Conservation (phyloP, 2,329 filamentous ascomycete species). For the Myriangium duriaei region DNA sequence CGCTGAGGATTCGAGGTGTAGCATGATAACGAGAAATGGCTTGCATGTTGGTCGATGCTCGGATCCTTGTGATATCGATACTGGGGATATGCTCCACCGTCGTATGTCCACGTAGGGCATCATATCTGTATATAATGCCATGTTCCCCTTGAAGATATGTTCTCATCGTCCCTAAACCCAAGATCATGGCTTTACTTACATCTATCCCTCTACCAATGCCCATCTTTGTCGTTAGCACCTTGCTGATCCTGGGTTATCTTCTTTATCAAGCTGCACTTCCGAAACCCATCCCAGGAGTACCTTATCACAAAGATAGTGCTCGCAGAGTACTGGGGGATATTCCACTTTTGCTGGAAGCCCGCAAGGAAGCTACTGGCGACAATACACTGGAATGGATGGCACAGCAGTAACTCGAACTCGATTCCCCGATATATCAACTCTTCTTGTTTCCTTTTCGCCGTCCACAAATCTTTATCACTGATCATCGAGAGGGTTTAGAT, state of each 20-base stretch:
- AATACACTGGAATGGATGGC: constrained; percentile 14
- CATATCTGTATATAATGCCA: too few species aligned
- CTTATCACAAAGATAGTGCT: constrained; percentile 30
- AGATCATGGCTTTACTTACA: too few species aligned
- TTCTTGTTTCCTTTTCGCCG: constrained; percentile 33
- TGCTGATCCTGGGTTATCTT: constrained; percentile 3
- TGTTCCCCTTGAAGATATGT: too few species aligned
- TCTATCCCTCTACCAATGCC: too few species aligned
- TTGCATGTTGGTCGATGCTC: too few species aligned
- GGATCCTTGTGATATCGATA: too few species aligned
- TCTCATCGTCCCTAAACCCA: too few species aligned
- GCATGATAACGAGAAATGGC: too few species aligned
- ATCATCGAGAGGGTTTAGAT: constrained; percentile 33
- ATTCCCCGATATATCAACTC: constrained; percentile 35
- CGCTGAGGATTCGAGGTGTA: too few species aligned
- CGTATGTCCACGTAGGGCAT: too few species aligned
- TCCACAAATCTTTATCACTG: constrained; percentile 34
- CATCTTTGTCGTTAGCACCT: too few species aligned
- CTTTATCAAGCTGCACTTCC: constrained; percentile 23
- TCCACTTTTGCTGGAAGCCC: constrained; percentile 24
- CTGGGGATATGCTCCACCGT: too few species aligned
- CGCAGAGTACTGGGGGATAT: constrained; percentile 31
- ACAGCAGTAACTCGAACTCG: constrained; percentile 13
- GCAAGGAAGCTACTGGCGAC: constrained; percentile 22
- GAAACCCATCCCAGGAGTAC: constrained; percentile 35